A percentile compares a stretch with the other conserved stretches of the same genome.
Evolutionary conservation across 768 basidiomycete genomes (phyloP).

Genomic region (Naematelia aurantialba): DNA sequence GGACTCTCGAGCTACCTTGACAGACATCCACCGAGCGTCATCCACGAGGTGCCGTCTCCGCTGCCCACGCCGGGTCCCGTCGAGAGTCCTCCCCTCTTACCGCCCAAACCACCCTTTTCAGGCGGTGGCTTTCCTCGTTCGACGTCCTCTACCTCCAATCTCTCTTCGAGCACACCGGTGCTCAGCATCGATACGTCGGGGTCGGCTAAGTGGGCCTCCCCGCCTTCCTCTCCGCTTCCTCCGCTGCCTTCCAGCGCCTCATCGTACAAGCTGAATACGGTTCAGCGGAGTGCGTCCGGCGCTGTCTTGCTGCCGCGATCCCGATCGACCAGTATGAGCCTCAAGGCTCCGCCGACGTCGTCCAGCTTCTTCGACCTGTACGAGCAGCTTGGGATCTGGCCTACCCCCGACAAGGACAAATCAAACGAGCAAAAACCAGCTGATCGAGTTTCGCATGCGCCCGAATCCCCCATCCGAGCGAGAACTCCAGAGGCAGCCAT

Average conservation of each 20-base stretch:
- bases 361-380: conserved; percentile 48
- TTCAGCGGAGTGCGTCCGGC: conserved; percentile 12
- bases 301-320: conserved; percentile 38
- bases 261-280: not conserved
- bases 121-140: conserved; percentile 10
- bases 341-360: conserved; percentile 42
- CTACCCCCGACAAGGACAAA: conserved; percentile 27
- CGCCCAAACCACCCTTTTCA: conserved; percentile 39
- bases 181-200: conserved; percentile 2
- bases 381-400: conserved; percentile 47
- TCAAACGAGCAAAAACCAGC: not conserved
- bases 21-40: not conserved
- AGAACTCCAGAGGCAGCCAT: not conserved
- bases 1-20: not conserved
- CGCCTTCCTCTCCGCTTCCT: conserved; percentile 13
- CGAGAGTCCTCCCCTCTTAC: conserved; percentile 40
- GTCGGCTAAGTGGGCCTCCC: not conserved
- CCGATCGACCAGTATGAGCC: conserved; percentile 40
- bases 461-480: not conserved
- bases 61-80: conserved; percentile 10
- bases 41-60: not conserved
- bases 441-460: not conserved
- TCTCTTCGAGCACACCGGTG: conserved; percentile 8
- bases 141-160: conserved; percentile 14
- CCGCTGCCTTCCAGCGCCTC: conserved; percentile 9